Evolutionary conservation across 2,329 filamentous ascomycete species (phyloP).

Genomic region (Coleophoma crateriformis): DNA sequence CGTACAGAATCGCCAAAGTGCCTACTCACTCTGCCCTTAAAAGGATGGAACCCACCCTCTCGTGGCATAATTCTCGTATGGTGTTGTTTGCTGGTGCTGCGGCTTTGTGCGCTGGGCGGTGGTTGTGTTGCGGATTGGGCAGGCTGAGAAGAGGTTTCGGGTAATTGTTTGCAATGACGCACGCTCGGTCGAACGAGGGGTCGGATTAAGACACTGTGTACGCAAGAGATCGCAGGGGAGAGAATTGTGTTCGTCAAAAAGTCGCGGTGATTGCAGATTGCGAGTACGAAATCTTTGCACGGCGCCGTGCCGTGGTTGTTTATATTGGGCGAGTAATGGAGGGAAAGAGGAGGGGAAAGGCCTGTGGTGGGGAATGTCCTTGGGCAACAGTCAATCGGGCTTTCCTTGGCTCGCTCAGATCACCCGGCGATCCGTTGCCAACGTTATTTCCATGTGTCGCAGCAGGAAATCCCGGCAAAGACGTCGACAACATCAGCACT

Average conservation of each 20-base stretch:
- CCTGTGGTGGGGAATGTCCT: background rate
- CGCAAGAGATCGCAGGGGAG: too few species aligned
- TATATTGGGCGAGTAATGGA: background rate
- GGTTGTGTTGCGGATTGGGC: too few species aligned
- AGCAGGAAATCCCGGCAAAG: background rate
- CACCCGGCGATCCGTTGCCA: background rate
- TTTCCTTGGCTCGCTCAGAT: background rate
- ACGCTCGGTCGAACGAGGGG: too few species aligned
- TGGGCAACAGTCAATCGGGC: too few species aligned
- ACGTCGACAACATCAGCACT: too few species aligned
- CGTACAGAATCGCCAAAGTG: conserved; percentile 44
- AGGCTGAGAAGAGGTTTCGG: too few species aligned
- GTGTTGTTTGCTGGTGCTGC: background rate
- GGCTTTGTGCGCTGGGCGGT: too few species aligned
- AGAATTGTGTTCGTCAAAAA: background rate
- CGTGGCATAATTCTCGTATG: conserved; percentile 12
- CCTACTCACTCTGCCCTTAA: conserved; percentile 42
- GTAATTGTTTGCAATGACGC: too few species aligned
- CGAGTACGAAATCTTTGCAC: background rate
- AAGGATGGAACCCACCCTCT: conserved; percentile 42
- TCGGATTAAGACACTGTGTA: too few species aligned
- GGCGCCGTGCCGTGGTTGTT: background rate
- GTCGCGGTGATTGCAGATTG: background rate
- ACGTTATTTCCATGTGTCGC: background rate
- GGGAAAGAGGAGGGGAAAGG: background rate